These are phyloP conservation scores for Pseudisothecium myosuroides DNA, from an alignment of 225 moss, liverwort and hornwort genomes.

Conservation along the genomic window DNA sequence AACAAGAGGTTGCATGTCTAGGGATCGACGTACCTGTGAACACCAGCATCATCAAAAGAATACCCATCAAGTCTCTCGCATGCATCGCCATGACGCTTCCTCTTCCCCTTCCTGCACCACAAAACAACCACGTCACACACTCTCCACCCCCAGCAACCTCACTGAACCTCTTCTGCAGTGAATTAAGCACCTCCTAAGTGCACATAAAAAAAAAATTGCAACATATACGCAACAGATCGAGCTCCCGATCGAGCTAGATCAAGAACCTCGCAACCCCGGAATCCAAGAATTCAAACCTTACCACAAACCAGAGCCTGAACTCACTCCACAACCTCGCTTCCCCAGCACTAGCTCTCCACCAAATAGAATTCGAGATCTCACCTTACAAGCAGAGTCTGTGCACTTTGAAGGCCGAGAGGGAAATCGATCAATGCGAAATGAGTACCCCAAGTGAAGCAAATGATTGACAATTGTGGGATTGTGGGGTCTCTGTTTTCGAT, in stretches of 20 bases:
- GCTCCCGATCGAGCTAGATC: too few relatives aligned
- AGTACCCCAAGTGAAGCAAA: not conserved
- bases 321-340: not conserved
- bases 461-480: not conserved
- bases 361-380: not conserved
- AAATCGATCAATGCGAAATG: not conserved
- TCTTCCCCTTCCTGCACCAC: not conserved
- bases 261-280: not conserved
- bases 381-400: not conserved
- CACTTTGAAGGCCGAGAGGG: not conserved
- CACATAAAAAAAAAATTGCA: not conserved
- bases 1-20: not conserved
- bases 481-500: not conserved
- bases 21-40: constrained; percentile 14
- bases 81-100: constrained; percentile 18
- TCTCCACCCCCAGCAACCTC: not conserved
- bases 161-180: not conserved
- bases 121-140: not conserved
- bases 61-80: constrained; percentile 38
- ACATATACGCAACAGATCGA: too few relatives aligned
- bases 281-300: not conserved
- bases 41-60: constrained; percentile 30
- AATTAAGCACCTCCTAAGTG: not conserved
- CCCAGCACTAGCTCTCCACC: too few relatives aligned
- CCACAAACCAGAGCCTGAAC: not conserved